A percentile compares a stretch with the other conserved stretches of the same genome.
Conservation (phyloP, 257 asterid species). For the Solanum appendiculatum region DNA sequence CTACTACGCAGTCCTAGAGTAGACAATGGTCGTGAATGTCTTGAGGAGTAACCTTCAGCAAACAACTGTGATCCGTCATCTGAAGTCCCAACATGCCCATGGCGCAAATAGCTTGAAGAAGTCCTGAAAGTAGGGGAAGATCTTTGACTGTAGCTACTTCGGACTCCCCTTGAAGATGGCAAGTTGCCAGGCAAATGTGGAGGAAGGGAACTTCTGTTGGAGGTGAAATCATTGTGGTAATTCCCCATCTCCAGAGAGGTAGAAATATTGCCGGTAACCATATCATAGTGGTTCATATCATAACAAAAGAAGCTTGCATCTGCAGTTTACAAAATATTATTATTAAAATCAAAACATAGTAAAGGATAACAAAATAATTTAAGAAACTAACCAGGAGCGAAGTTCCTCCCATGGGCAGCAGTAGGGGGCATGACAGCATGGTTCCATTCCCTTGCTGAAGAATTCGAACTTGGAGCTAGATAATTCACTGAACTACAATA, state of each 20-base stretch:
- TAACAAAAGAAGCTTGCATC: constrained; percentile 41
- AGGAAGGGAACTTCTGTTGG: constrained; percentile 32
- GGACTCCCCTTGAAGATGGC: constrained; percentile 45
- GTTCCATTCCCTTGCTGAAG: constrained; percentile 46
- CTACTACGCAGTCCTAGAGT: constrained; percentile 24
- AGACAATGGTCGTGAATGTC: constrained; percentile 39
- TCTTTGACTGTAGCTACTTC: constrained; percentile 43
- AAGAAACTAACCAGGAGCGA: constrained; percentile 39
- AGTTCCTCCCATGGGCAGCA: constrained; percentile 28
- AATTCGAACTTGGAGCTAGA: constrained; percentile 38
- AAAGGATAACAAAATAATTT: background rate
- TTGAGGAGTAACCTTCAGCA: constrained; percentile 35
- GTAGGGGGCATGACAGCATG: constrained; percentile 27
- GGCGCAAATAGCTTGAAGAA: constrained; percentile 40
- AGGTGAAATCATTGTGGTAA: constrained; percentile 25
- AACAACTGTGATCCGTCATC: constrained; percentile 41
- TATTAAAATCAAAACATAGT: background rate
- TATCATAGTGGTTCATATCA: constrained; percentile 28
- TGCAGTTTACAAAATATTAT: constrained; percentile 21
- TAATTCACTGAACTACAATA: constrained; percentile 28
- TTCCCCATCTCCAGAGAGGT: constrained; percentile 36
- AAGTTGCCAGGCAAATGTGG: constrained; percentile 25
- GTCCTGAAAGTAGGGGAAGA: constrained; percentile 39
- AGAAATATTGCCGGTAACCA: constrained; percentile 26
- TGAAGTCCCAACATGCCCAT: constrained; percentile 31